Percentiles rank a stretch among this genome's conserved stretches.
phyloP scores from a whole-genome alignment of 176 grass and related monocot species.

The Pontederia crassipes region DNA sequence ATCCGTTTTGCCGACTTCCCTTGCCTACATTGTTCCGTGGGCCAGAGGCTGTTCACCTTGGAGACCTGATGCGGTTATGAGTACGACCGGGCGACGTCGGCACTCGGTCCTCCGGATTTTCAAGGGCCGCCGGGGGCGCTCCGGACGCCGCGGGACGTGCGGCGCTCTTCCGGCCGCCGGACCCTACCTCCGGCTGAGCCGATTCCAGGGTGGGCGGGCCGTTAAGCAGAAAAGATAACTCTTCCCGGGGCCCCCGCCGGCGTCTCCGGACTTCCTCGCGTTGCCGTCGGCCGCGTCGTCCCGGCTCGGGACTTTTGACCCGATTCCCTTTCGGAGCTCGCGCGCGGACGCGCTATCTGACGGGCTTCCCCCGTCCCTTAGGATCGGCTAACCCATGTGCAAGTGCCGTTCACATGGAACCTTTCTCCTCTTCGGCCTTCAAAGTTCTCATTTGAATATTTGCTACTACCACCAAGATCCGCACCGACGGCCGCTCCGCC shows the following conservation, averaged over 20 bases:
- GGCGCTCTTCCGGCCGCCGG: no score
- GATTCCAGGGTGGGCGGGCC: conserved; percentile 41
- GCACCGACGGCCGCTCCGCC: conserved; percentile 29
- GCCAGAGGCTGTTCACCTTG: conserved; percentile 52
- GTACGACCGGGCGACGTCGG: conserved; percentile 44
- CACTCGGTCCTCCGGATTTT: conserved; percentile 11
- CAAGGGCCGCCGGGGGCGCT: no score
- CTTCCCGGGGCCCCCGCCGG: conserved; percentile 38
- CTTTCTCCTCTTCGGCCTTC: conserved; percentile 77
- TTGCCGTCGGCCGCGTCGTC: conserved; percentile 16
- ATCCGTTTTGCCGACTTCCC: conserved; percentile 45
- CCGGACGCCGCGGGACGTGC: no score
- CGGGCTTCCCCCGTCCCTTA: conserved; percentile 59
- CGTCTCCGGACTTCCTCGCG: conserved; percentile 48
- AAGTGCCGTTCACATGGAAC: conserved; percentile 79
- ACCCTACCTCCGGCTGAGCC: conserved; percentile 41
- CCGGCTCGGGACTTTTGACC: no score
- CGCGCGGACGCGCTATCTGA: no score
- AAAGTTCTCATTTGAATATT: conserved; percentile 91
- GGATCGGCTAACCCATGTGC: conserved; percentile 73
- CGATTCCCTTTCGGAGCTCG: no score
- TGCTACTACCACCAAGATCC: conserved; percentile 71
- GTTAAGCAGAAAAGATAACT: conserved; percentile 54
- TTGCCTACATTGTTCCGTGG: conserved; percentile 46
- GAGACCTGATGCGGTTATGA: conserved; percentile 83